phyloP scores from a whole-genome alignment of 1,284 basidiomycete species.

The Peniophora sp. region DNA sequence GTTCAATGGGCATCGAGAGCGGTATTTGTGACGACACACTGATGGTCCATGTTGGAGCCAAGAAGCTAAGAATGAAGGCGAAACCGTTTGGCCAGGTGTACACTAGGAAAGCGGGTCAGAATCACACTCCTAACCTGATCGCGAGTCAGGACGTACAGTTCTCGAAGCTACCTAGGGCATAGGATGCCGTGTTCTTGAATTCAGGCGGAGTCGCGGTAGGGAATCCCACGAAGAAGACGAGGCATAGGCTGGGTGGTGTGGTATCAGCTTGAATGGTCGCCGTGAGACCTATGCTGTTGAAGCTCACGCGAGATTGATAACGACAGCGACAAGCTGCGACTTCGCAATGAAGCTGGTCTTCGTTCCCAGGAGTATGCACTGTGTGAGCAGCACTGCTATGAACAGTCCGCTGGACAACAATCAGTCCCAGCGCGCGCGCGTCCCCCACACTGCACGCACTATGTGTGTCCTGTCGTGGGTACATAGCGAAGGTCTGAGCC shows the following conservation, averaged over 20 bases:
- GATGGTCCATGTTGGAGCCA: slow-evolving; percentile 40
- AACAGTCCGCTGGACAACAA: slow-evolving; percentile 19
- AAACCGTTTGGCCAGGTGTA: slow-evolving; percentile 39
- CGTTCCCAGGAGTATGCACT: slow-evolving; percentile 32
- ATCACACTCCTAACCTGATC: background rate
- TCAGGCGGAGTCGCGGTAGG: slow-evolving; percentile 36
- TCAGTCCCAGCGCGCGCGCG: background rate
- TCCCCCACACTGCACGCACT: slow-evolving; percentile 13
- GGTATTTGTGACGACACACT: slow-evolving; percentile 10
- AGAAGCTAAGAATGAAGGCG: slow-evolving; percentile 39
- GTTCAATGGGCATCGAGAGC: background rate
- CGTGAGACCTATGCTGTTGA: background rate
- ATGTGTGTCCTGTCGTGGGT: slow-evolving; percentile 22
- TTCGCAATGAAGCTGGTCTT: slow-evolving; percentile 27
- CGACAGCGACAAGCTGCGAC: slow-evolving; percentile 20
- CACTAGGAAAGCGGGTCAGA: slow-evolving; percentile 19
- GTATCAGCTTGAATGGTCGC: background rate
- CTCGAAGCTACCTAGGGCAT: slow-evolving; percentile 27
- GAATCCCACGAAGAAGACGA: slow-evolving; percentile 37
- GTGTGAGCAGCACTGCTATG: slow-evolving; percentile 20
- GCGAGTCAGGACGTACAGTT: slow-evolving; percentile 20
- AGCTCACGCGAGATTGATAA: slow-evolving; percentile 24
- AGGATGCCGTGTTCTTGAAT: slow-evolving; percentile 34
- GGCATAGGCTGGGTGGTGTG: slow-evolving; percentile 21
- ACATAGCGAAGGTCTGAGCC: slow-evolving; percentile 21